Evolutionary conservation across 2,329 filamentous ascomycete species (phyloP).

Genomic region (Penicillium crustosum): DNA sequence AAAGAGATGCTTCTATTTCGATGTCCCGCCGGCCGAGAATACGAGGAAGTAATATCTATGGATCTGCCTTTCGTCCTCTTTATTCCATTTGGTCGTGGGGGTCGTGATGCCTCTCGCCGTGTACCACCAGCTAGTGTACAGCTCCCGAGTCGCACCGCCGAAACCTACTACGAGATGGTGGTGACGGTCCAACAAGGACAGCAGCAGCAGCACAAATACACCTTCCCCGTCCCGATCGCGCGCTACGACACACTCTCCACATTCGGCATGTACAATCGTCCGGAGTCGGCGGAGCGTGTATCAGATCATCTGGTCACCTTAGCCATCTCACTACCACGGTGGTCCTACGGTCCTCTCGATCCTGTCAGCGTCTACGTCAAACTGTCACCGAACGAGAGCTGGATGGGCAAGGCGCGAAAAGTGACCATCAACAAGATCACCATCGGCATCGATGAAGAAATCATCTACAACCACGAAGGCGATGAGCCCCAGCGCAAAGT

Average conservation of each 20-base stretch:
- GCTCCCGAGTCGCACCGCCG: slow-evolving; percentile 86
- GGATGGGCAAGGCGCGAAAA: slow-evolving; percentile 83
- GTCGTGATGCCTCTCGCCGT: slow-evolving; percentile 82
- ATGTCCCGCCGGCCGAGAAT: slow-evolving; percentile 78
- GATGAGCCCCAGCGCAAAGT: slow-evolving; percentile 90
- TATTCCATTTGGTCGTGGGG: slow-evolving; percentile 89
- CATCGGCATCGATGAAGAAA: slow-evolving; percentile 91
- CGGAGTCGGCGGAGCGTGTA: slow-evolving; percentile 80
- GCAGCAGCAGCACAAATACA: slow-evolving; percentile 82
- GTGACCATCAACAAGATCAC: slow-evolving; percentile 95
- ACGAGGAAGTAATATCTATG: slow-evolving; percentile 89
- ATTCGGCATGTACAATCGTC: slow-evolving; percentile 99
- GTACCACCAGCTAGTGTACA: slow-evolving; percentile 92
- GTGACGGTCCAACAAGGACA: slow-evolving; percentile 92
- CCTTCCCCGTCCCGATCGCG: slow-evolving; percentile 85
- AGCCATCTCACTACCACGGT: slow-evolving; percentile 86
- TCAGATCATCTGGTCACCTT: slow-evolving; percentile 89
- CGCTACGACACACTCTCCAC: slow-evolving; percentile 96
- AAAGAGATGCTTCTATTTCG: slow-evolving; percentile 93
- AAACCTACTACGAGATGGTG: slow-evolving; percentile 95
- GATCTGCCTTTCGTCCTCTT: slow-evolving; percentile 96
- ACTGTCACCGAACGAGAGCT: slow-evolving; percentile 86
- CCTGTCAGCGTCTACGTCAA: slow-evolving; percentile 96
- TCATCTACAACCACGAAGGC: slow-evolving; percentile 97
- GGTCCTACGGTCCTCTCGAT: slow-evolving; percentile 94